Evolutionary conservation across 495 filamentous ascomycete species (phyloP), one percentile per base, ranked within the genome.

Genomic region (Aspergillus funiculosus): DNA sequence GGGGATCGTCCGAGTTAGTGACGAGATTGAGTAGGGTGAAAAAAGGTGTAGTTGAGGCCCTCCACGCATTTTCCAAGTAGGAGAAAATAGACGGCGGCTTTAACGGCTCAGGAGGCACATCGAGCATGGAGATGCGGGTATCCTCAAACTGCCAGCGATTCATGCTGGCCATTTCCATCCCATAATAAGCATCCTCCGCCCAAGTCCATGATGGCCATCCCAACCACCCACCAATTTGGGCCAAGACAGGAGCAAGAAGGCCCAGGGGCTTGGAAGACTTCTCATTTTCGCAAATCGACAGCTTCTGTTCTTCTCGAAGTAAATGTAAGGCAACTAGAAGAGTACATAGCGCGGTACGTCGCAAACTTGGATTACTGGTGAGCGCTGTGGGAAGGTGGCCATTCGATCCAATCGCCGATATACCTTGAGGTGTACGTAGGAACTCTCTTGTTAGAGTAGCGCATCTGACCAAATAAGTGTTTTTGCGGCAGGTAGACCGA

Each of bases 151-250:
- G 59, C 80, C 78, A 85, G 15, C 68, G 53, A 17, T 74, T 66
- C 56, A 81, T 77, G 32, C 72, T 77, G 11, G 74, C 77, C 44
- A 80, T 80, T 50, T 86, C 89, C 2, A 85, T 66, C 28, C 80
- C 79, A 61, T 89, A 97, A 39, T 83, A 77, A 6, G 75, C 59
- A 41, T 75, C 60, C 20, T 67, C 57, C 3, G 55, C 62, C 64
- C 63, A 75, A 34, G 65, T 73, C 83, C 89, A 97, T 18, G 71
- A 72, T 10, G 67, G 51, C 87, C 90, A 95, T 5, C 83, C 78
- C n/a, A 97, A 63, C 89, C 89, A 97, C 43, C 73, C 70, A 4
- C 83, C 79, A 45, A 98, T 67, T 54, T 95, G 91, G 19, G 84
- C 82, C 11, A 98, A 67, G 2, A 95, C 54, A 4, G 82, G 78